A percentile compares a stretch with the other conserved stretches of the same genome.
Evolutionary conservation across 1,284 basidiomycete species (phyloP).

Genomic region (Microbotryum intermedium): DNA sequence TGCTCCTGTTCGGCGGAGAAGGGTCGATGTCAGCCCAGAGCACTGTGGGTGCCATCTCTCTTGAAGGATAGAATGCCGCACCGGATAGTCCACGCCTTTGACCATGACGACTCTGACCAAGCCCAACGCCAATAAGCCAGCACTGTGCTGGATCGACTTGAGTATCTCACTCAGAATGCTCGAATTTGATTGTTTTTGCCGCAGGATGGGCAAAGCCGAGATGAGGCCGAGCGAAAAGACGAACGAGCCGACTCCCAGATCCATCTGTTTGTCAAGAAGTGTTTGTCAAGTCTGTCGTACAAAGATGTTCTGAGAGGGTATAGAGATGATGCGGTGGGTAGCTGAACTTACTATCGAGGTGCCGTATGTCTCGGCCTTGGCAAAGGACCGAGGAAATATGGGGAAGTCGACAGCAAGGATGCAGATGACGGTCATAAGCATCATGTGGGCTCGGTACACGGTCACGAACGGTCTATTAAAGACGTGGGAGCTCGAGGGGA

Average conservation of each 20-base stretch:
- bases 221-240: constrained; percentile 90
- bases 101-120: constrained; percentile 72
- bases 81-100: constrained; percentile 89
- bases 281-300: no score
- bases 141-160: constrained; percentile 35
- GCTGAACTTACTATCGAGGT: constrained; percentile 64
- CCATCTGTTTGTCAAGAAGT: constrained; percentile 62
- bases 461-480: constrained; percentile 55
- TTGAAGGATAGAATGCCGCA: constrained; percentile 40
- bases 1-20: constrained; percentile 60
- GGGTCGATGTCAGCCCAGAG: neutral
- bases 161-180: constrained; percentile 45
- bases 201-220: constrained; percentile 60
- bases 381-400: constrained; percentile 76
- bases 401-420: constrained; percentile 96
- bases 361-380: constrained; percentile 91
- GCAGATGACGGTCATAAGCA: constrained; percentile 79
- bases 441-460: constrained; percentile 88
- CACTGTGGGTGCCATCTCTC: neutral
- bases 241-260: constrained; percentile 91
- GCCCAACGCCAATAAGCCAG: constrained; percentile 67
- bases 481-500: constrained; percentile 6
- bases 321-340: neutral
- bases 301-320: no score
- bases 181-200: constrained; percentile 32